A percentile compares a stretch with the other conserved stretches of the same genome.
Conservation (phyloP, 2,329 filamentous ascomycete species). For the Fusarium sulawesiense region DNA sequence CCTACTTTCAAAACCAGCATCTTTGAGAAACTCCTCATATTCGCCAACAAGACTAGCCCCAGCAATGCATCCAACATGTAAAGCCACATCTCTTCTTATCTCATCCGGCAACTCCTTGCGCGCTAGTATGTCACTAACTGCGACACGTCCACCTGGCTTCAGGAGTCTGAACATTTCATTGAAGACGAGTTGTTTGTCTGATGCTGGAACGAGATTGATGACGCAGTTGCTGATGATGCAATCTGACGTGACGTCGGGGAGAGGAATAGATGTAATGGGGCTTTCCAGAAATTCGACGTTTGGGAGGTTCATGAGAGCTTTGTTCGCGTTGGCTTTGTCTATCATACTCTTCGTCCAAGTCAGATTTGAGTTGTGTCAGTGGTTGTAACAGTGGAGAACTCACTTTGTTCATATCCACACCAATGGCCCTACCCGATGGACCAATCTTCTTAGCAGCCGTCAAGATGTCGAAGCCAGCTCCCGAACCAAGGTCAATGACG, state of each 20-base stretch:
- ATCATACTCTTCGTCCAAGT: background rate
- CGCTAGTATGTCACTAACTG: constrained; percentile 69
- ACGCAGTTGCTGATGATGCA: constrained; percentile 72
- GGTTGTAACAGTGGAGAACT: fast-evolving
- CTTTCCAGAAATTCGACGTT: constrained; percentile 4
- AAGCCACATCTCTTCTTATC: constrained; percentile 60
- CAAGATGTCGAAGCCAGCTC: constrained; percentile 4
- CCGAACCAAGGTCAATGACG: constrained; percentile 9
- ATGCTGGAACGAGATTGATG: constrained; percentile 66
- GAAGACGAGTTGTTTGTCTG: constrained; percentile 66
- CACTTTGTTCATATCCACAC: constrained; percentile 12
- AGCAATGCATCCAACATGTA: constrained; percentile 71
- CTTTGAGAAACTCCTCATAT: constrained; percentile 63
- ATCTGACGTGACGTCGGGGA: background rate
- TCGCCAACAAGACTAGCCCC: constrained; percentile 64
- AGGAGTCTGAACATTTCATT: constrained; percentile 68
- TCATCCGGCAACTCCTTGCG: constrained; percentile 57
- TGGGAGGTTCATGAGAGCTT: fast-evolving
- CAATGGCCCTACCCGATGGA: background rate
- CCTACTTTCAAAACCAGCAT: constrained; percentile 63
- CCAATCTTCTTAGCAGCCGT: background rate
- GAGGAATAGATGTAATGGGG: background rate
- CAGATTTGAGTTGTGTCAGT: background rate
- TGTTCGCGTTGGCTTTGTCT: background rate
- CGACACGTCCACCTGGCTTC: constrained; percentile 67